phyloP scores from a whole-genome alignment of 2,329 filamentous ascomycete genomes.

The Fusarium tricinctum region DNA sequence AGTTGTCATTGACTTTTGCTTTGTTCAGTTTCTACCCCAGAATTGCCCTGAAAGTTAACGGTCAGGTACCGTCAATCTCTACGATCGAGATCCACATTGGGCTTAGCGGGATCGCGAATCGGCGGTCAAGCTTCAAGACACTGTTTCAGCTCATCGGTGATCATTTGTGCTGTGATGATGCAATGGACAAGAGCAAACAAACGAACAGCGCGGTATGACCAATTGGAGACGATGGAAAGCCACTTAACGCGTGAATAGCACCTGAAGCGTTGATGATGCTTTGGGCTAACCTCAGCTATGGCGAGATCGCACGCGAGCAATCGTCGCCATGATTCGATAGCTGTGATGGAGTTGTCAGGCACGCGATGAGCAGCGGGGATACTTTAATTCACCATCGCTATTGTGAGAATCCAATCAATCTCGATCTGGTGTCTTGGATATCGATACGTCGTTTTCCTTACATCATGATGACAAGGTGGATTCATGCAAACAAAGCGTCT shows the following conservation, averaged over 20 bases:
- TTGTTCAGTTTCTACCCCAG: slow-evolving; percentile 10
- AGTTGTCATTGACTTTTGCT: slow-evolving; percentile 31
- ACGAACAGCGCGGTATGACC: neutral
- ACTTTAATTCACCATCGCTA: neutral
- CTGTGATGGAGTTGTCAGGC: neutral
- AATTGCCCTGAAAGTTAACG: slow-evolving; percentile 12
- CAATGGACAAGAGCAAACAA: neutral
- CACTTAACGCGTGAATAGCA: neutral
- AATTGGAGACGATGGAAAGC: neutral
- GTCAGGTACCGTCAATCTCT: slow-evolving; percentile 13
- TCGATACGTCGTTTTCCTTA: neutral
- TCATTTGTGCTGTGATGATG: neutral
- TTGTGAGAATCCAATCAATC: neutral
- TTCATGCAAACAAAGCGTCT: neutral
- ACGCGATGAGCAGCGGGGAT: neutral
- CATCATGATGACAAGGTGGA: neutral
- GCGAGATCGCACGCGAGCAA: neutral
- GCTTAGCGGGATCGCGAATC: neutral
- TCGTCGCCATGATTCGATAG: neutral
- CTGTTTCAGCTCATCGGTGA: neutral
- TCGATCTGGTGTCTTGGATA: neutral
- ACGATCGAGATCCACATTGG: neutral
- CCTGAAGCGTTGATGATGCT: neutral
- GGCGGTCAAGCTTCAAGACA: neutral
- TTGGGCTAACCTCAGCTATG: too few species aligned